Evolutionary conservation across 192 early-diverging fungal species (phyloP), one percentile per base, ranked within the genome.

Genomic region (Entomortierella beljakovae): DNA sequence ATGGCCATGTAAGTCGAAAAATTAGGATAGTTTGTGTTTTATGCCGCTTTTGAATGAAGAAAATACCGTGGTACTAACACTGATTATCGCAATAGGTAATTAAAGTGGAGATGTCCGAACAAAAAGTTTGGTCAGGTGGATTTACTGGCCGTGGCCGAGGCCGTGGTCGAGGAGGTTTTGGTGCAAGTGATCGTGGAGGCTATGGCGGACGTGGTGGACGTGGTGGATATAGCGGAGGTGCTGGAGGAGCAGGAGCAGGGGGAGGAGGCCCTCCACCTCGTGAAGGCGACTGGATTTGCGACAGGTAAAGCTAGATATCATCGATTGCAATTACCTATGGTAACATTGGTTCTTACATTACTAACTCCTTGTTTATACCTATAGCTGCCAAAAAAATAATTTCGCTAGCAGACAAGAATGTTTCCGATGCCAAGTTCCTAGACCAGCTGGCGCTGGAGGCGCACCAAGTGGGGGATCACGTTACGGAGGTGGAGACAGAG

Each of bases 381-480:
- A 51, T 67, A 92, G 91, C 25, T 92, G 91, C 55, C 76, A 86
- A 8, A 87, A 88, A 62, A 90, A 87, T 62, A 92, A 92, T 61
- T 92, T 92, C 79, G 88, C 90, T 15, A 80, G 88, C 57, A 49
- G 90, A 63, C 73, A 81, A 58, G 85, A 86, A 43, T 92, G 91
- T 66, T 90, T 89, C 66, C 82, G 84, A 62, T 92, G 91, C 56
- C 84, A 89, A 25, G 81, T 85, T 18, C 86, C 88, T 26, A 84
- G 87, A 49, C 85, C 88, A 33, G 79, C 81, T 51, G 88, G 84
- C 25, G 63, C 68, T 15, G 61, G 69, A 9, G 57, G 63, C 42
- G 4, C 52, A 34, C 33, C 64, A 33, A 66, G 70, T 51, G 60
- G 65, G 37, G 64, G 72, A 6, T 68, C 57, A 48, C 63, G 83